phyloP scores from a whole-genome alignment of 2,329 filamentous ascomycete species.

The Boeremia lycopersici region DNA sequence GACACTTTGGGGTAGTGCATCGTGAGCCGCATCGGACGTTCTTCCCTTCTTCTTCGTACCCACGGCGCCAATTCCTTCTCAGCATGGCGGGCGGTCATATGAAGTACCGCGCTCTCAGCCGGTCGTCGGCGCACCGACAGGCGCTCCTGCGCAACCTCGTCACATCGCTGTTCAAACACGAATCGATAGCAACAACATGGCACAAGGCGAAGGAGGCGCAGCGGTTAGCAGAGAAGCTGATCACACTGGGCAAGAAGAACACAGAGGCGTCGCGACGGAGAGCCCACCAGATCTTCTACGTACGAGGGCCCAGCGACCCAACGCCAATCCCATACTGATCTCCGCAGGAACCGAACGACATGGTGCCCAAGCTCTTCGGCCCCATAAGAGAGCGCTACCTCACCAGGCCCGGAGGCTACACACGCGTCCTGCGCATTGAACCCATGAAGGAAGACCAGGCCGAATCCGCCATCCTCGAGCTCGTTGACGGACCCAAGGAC shows the following conservation, averaged over 20 bases:
- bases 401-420: slow-evolving; percentile 86
- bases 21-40: slow-evolving; percentile 11
- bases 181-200: slow-evolving; percentile 94
- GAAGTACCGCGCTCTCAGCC: slow-evolving; percentile 88
- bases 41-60: slow-evolving; percentile 10
- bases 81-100: slow-evolving; percentile 82
- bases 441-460: slow-evolving; percentile 88
- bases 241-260: slow-evolving; percentile 92
- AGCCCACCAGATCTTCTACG: slow-evolving; percentile 84
- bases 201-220: slow-evolving; percentile 98
- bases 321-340: slow-evolving; percentile 22
- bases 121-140: slow-evolving; percentile 84
- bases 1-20: slow-evolving; percentile 1
- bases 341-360: slow-evolving; percentile 66
- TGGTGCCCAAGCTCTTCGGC: slow-evolving; percentile 87
- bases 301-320: slow-evolving; percentile 56
- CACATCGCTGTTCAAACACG: slow-evolving; percentile 90
- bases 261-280: slow-evolving; percentile 78
- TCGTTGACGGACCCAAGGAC: slow-evolving; percentile 93
- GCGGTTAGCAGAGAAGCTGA: slow-evolving; percentile 88
- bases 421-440: slow-evolving; percentile 89
- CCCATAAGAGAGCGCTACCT: slow-evolving; percentile 80
- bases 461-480: slow-evolving; percentile 85
- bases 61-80: slow-evolving; percentile 20
- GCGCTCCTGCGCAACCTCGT: slow-evolving; percentile 95